These are phyloP conservation scores for Rhizopus microsporus DNA, from an alignment of 371 early-diverging fungal species.

Conservation along the genomic window DNA sequence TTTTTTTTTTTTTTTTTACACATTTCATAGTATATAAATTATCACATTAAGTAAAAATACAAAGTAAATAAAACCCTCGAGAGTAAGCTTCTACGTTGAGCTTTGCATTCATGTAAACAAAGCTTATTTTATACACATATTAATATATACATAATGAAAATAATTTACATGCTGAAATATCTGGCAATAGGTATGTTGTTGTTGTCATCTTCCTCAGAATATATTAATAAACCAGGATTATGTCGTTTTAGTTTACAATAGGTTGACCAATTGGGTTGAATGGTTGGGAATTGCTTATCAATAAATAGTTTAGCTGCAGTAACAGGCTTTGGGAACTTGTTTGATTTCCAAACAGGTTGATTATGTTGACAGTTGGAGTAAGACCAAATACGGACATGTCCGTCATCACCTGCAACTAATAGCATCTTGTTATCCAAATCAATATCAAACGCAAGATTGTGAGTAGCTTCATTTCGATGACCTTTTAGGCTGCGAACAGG, in stretches of 20 bases:
- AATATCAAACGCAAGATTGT: constrained; percentile 25
- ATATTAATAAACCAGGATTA: constrained; percentile 3
- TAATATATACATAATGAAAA: neutral
- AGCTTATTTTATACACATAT: neutral
- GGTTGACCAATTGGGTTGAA: neutral
- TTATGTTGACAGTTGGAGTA: constrained; percentile 1
- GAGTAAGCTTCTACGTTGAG: neutral
- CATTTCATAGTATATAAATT: too few relatives aligned
- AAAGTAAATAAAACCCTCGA: too few relatives aligned
- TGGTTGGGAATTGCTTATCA: neutral
- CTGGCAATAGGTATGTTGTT: neutral
- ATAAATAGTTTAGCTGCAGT: constrained; percentile 25
- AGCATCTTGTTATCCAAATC: constrained; percentile 20
- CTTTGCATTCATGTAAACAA: neutral
- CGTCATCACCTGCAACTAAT: constrained; percentile 23
- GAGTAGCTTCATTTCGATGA: constrained; percentile 22
- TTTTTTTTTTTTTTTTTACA: too few relatives aligned
- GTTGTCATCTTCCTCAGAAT: neutral
- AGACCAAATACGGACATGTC: constrained; percentile 33
- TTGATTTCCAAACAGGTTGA: constrained; percentile 30
- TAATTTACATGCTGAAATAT: neutral
- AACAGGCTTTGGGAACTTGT: constrained; percentile 16
- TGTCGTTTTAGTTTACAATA: neutral
- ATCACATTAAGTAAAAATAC: too few relatives aligned
- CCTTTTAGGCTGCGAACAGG: constrained; percentile 25